Base-by-base conservation (phyloP, 805 yeast species). In the Zygotorulaspora chibaensis region DNA sequence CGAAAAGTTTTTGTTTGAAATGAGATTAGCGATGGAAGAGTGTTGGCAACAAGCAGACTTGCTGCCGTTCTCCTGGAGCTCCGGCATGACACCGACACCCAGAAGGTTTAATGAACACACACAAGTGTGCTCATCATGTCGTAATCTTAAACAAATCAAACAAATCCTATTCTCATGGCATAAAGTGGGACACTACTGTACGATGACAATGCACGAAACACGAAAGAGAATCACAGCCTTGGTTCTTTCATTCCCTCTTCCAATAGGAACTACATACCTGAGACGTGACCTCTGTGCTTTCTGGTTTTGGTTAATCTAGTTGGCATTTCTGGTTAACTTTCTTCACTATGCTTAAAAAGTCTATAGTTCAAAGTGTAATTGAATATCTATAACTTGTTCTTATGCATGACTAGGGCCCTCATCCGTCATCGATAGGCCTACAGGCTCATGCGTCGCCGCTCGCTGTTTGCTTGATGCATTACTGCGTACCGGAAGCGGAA, bases 201-300 rank as follows among this genome's bases (percentile, higher is more conserved):
- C 33, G 33, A 29, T 29, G 12, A 16, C 36, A 33, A 33, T 36
- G 44, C 48, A 45, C 48, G 44, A 45, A 35, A 40, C 52, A 45
- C 45, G 38, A 48, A 49, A 50, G 52, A 56, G 52, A 56, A 50
- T 57, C 63, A 55, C 57, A 59, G 63, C 59, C 70, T 66, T 66
- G 70, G 70, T 66, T 66, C 70, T 66, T 66, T 66, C 70, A 53
- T 65, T 65, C 68, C 67, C 65, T 65, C 64, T 59, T 61, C 65
- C 65, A 60, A 53, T 55, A 53, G 67, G 69, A 65, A 65, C 56
- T 66, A 66, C 95, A 80, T 86, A 87, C 95, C 95, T 74, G 97
- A 87, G 77, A 93, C 98, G 96, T 93, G 84, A 80, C 99, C 99
- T 87, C 99, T 89, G 86, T 88, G 96, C 83, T 93, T 93, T 87